phyloP scores from a whole-genome alignment of 108 stramenopile species.

The Aureococcus anophagefferens region DNA sequence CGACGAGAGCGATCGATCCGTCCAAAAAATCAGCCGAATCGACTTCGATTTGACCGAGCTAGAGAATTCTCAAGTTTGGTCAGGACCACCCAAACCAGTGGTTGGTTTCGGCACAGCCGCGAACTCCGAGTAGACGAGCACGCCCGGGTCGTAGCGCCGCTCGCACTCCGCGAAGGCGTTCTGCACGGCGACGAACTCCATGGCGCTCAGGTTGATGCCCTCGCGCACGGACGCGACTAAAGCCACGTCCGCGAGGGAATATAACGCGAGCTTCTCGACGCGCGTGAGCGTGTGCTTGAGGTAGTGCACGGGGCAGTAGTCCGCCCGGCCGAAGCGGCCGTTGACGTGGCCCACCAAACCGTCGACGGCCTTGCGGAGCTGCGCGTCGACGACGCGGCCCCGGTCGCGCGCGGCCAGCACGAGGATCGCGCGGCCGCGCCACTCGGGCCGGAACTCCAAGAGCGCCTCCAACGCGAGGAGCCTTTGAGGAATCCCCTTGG shows the following conservation, averaged over 20 bases:
- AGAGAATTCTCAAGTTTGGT: too few species aligned
- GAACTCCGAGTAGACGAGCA: constrained; percentile 13
- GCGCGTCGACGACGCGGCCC: neutral
- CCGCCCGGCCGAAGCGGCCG: constrained; percentile 1
- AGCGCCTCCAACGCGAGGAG: constrained; percentile 49
- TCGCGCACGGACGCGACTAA: constrained; percentile 37
- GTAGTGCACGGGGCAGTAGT: constrained; percentile 13
- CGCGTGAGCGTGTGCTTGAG: constrained; percentile 13
- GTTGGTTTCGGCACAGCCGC: too few species aligned
- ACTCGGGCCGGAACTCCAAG: constrained; percentile 21
- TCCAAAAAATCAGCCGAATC: too few species aligned
- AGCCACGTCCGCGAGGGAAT: constrained; percentile 21
- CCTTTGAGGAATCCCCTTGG: constrained; percentile 63
- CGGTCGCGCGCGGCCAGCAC: constrained; percentile 1
- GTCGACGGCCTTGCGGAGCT: neutral
- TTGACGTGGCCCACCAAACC: constrained; percentile 4
- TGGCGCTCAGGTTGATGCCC: neutral
- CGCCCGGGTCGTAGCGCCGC: constrained; percentile 18
- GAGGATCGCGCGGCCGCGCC: constrained; percentile 15
- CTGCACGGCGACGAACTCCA: neutral
- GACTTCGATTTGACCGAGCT: too few species aligned
- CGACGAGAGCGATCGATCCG: too few species aligned
- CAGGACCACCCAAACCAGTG: too few species aligned
- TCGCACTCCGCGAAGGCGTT: too few species aligned
- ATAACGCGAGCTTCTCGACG: constrained; percentile 18